phyloP scores from a whole-genome alignment of 306 rosid species.

The Cucumis melo region DNA sequence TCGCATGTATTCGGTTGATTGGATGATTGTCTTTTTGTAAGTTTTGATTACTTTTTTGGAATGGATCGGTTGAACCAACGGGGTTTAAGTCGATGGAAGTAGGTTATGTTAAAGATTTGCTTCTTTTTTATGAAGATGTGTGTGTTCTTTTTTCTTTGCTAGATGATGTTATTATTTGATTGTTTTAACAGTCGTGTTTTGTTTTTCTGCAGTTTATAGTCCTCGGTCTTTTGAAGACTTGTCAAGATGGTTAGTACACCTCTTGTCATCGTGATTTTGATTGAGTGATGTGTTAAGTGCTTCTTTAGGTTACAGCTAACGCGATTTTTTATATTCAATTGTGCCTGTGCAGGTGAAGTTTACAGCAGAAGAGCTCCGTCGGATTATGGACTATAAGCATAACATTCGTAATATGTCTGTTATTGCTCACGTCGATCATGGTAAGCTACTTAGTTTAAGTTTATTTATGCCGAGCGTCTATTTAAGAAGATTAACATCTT shows the following conservation, averaged over 20 bases:
- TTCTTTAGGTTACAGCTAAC: conserved; percentile 21
- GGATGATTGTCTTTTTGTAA: neutral
- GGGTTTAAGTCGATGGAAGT: neutral
- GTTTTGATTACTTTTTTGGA: neutral
- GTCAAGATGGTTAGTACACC: neutral
- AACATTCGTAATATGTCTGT: conserved; percentile 95
- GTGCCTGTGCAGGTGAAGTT: conserved; percentile 72
- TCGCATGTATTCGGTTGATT: neutral
- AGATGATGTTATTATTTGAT: neutral
- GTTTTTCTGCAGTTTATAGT: neutral
- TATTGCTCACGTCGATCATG: conserved; percentile 87
- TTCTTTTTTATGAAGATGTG: neutral
- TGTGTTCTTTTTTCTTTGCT: neutral
- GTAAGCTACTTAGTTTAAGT: conserved; percentile 15
- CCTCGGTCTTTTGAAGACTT: neutral
- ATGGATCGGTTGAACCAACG: neutral
- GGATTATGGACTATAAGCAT: conserved; percentile 78
- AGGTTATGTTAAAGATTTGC: neutral
- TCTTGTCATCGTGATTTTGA: neutral
- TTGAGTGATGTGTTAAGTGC: neutral
- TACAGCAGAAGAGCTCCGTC: conserved; percentile 76
- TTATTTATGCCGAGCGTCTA: neutral
- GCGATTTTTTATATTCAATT: neutral
- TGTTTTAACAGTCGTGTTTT: neutral
- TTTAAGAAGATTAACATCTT: neutral